phyloP scores from a whole-genome alignment of 345 rosid species.

The Eucalyptus tenuipes region DNA sequence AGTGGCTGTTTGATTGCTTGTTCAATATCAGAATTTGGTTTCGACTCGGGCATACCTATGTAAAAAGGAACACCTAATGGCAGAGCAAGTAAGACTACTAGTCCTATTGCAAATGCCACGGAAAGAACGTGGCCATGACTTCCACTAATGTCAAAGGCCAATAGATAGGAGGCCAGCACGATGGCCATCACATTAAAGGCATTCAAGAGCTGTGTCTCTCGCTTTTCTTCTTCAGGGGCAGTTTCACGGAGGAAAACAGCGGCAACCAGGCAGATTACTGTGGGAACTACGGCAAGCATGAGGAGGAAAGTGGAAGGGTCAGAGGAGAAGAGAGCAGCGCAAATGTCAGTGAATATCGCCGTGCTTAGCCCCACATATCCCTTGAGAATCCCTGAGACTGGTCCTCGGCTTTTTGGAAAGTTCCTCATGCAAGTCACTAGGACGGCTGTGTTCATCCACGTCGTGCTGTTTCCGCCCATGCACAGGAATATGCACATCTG shows the following conservation, averaged over 20 bases:
- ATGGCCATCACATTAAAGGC: conserved; percentile 37
- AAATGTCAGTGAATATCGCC: conserved; percentile 49
- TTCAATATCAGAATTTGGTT: conserved; percentile 13
- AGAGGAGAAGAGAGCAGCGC: conserved; percentile 37
- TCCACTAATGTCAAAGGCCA: conserved; percentile 38
- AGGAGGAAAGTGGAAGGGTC: conserved; percentile 34
- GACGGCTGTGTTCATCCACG: conserved; percentile 70
- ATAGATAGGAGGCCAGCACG: conserved; percentile 29
- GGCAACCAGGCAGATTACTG: conserved; percentile 32
- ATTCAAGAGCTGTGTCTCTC: conserved; percentile 22
- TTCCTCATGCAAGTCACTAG: conserved; percentile 54
- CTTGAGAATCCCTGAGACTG: conserved; percentile 48
- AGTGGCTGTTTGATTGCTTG: conserved; percentile 24
- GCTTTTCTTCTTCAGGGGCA: conserved; percentile 21
- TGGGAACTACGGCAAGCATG: conserved; percentile 42
- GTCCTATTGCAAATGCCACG: conserved; percentile 26
- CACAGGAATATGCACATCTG: conserved; percentile 58
- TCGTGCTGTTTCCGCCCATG: conserved; percentile 56
- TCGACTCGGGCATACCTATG: neutral
- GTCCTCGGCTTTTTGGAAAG: conserved; percentile 49
- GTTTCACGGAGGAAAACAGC: conserved; percentile 30
- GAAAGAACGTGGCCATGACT: conserved; percentile 21
- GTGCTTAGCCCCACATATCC: conserved; percentile 57
- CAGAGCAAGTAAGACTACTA: conserved; percentile 21
- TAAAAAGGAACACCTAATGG: conserved; percentile 39